Percentiles rank a stretch among this genome's conserved stretches.
phyloP scores from a whole-genome alignment of 2,329 filamentous ascomycete species.

The Knufia petricola region DNA sequence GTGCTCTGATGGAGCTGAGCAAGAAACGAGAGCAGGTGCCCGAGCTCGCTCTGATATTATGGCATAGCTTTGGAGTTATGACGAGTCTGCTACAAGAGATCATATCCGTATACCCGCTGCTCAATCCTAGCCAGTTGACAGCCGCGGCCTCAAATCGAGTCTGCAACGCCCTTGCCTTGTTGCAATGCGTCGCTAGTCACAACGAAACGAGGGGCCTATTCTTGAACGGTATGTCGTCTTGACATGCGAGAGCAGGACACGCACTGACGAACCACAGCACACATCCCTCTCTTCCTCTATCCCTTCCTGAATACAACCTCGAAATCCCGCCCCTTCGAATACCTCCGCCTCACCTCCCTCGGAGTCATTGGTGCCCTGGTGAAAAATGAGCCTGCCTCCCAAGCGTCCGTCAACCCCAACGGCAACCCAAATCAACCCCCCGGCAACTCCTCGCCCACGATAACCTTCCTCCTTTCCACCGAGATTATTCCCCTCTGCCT shows the following conservation, averaged over 20 bases:
- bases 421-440: conserved; percentile 14
- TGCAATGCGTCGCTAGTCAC: conserved; percentile 95
- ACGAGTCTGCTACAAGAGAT: conserved; percentile 95
- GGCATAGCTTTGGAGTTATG: conserved; percentile 99
- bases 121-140: conserved; percentile 94
- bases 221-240: conserved; percentile 61
- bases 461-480: conserved; percentile 96
- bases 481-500: conserved; percentile 97
- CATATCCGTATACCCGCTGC: conserved; percentile 92
- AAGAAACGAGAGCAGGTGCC: conserved; percentile 98
- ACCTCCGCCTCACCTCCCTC: conserved; percentile 86
- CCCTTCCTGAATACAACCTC: conserved; percentile 98
- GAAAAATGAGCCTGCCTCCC: conserved; percentile 64
- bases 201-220: conserved; percentile 93
- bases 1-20: conserved; percentile 85
- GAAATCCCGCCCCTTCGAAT: conserved; percentile 95
- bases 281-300: conserved; percentile 95
- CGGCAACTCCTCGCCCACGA: conserved; percentile 70
- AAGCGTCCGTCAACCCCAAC: conserved; percentile 17
- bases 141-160: conserved; percentile 95
- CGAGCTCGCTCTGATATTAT: conserved; percentile 87
- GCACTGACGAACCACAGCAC: conserved; percentile 49
- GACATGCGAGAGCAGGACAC: conserved; percentile 3
- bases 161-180: conserved; percentile 88
- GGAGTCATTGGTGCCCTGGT: conserved; percentile 95